These are phyloP conservation scores for Dipteronia dyeriana DNA, from an alignment of 345 rosid species.

Conservation along the genomic window DNA sequence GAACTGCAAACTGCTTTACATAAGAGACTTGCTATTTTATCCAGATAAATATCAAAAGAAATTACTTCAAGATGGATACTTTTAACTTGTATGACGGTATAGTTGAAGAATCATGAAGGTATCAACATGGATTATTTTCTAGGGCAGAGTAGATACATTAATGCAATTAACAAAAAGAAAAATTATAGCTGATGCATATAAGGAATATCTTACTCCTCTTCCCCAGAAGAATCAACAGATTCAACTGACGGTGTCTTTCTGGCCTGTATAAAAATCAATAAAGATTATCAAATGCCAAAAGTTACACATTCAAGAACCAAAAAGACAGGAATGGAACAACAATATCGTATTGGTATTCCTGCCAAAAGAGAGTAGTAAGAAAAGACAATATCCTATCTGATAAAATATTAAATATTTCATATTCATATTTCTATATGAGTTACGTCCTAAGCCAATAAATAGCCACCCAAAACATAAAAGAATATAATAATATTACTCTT, in stretches of 20 bases:
- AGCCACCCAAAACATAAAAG: neutral
- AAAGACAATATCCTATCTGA: too few relatives aligned
- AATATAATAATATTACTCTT: neutral
- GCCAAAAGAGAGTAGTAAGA: too few relatives aligned
- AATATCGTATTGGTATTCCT: too few relatives aligned
- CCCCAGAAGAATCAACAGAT: constrained; percentile 94
- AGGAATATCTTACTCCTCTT: constrained; percentile 85
- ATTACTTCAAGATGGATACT: neutral
- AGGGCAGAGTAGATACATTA: constrained; percentile 7
- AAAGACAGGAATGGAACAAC: too few relatives aligned
- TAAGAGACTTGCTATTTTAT: neutral
- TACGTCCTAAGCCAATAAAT: too few relatives aligned
- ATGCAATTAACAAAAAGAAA: neutral
- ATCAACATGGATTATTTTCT: neutral
- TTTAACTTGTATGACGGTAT: neutral
- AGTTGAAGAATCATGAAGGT: neutral
- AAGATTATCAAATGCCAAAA: constrained; percentile 18
- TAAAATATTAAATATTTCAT: too few relatives aligned
- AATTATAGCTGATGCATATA: constrained; percentile 14
- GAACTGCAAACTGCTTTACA: neutral
- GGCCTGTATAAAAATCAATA: constrained; percentile 48
- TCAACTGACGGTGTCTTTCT: constrained; percentile 85
- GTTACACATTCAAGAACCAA: neutral
- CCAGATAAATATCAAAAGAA: neutral
- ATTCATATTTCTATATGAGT: too few relatives aligned